phyloP scores from a whole-genome alignment of 305 asterid species.

The Fraxinus floribunda region DNA sequence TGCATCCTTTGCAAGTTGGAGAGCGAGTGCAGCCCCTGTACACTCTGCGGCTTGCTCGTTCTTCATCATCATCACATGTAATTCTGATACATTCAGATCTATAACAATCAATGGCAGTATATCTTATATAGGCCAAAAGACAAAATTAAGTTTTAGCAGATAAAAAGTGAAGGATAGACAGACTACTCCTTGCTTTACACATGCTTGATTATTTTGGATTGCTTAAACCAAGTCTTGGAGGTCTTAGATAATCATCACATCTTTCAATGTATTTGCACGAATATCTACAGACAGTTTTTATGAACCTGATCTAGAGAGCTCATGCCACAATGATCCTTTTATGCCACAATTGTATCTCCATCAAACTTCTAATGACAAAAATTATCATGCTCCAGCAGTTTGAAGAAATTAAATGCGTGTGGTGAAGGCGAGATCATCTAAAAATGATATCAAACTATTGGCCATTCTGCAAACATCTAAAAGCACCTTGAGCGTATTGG shows the following conservation, averaged over 20 bases:
- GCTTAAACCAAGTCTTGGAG: background rate
- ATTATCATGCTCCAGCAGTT: background rate
- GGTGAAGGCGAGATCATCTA: background rate
- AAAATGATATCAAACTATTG: background rate
- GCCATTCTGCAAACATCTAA: background rate
- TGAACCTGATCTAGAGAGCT: background rate
- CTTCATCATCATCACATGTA: conserved; percentile 50
- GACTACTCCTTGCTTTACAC: background rate
- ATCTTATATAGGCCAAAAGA: background rate
- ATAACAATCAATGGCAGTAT: background rate
- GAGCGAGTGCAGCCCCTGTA: conserved; percentile 48
- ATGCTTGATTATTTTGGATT: background rate
- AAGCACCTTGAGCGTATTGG: background rate
- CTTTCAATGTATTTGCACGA: background rate
- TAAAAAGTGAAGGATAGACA: background rate
- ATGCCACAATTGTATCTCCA: background rate
- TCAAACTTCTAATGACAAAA: background rate
- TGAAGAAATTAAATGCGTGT: background rate
- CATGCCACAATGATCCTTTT: background rate
- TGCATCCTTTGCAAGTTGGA: conserved; percentile 57
- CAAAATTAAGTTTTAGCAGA: background rate
- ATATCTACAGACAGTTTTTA: background rate
- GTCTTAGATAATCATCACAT: background rate
- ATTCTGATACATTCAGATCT: conserved; percentile 28
- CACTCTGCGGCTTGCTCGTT: conserved; percentile 51